Evolutionary conservation across 768 basidiomycete species (phyloP), one percentile per base, ranked within the genome.

Genomic region (Galerina marginata): DNA sequence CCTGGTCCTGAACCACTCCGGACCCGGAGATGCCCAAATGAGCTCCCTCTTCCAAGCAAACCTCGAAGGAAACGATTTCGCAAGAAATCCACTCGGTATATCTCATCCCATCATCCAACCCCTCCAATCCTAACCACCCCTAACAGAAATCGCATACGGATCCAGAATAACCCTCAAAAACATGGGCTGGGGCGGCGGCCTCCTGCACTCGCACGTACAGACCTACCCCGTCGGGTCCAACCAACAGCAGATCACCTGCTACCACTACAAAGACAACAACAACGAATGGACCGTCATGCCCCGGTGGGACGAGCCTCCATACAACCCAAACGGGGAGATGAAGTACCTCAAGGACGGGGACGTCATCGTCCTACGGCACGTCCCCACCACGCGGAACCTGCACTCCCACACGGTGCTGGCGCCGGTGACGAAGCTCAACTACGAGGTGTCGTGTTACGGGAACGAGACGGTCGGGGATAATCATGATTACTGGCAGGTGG

Each of bases 261-360:
- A 99, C 73, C 97, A 99, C 78, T 99, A 99, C 86, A 98, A 97
- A 78, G 97, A 99, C 71, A 87, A 89, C 49, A 99, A 99, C 83
- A 99, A 99, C 77, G 82, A 98, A 46, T 99, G 94, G 91, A 68
- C 78, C 15, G 71, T 99, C 64, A 79, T 89, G 2, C 95, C 94
- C 6, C 81, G 79, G 1, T 98, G 96, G 97, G 85, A 90, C 37
- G 86, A 90, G 60, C 79, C 85, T 0, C 70, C 74, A 1, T 85
- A 90, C 69, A 83, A 93, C 66, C 86, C 85, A 4, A 83, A 91
- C 53, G 86, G 82, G 52, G 83, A 84, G 5, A 75, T 98, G 54
- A 80, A 80, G 45, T 98, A 79, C 80, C 79, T 99, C 60, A 73
- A 84, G 54, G 74, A 96, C 71, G 89, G 89, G 25, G 92, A 95